Base-by-base conservation (phyloP, 164 flowering plant species). In the Akebia trifoliata region DNA sequence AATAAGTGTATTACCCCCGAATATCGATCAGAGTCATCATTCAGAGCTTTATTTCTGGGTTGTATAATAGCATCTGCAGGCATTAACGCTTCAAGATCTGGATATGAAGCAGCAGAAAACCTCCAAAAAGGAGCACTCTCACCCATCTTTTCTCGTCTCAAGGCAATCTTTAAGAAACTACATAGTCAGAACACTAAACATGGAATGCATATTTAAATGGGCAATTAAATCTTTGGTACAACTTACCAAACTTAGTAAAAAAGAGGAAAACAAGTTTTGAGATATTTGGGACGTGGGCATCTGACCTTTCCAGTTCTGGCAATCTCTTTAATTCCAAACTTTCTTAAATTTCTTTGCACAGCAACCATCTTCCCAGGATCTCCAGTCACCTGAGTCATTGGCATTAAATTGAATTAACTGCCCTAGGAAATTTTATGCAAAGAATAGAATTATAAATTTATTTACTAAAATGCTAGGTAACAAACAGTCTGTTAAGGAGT, bases 311-410 rank as follows among this genome's bases (percentile, higher is more conserved):
- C 97, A 57, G 99, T 94, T 76, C 95, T 79, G 15, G 96, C 93
- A 57, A 90, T 70, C 72, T 94, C 91, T 69, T 61, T 84, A 63
- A 94, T 82, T 32, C 97, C 96, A 73, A 87, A 90, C 74, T 90
- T 94, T 35, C 70, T 70, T 24, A 94, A 69, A 60, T 86, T 88
- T 65, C 87, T 82, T 53, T 72, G 76, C 8, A 88, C 76, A 50
- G 97, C 93, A 64, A 61, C 87, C 74, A 90, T 79, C 77, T 94
- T 94, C 31, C 99, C 99, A n/a, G 99, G 99, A 72, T 94, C 99
- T 66, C 99, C 99, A 60, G 99, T 94, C 30, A 94, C 93, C 99
- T 94, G 57, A 48, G 51, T 39, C 49, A 48, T 54, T 30, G 26
- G 39, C 32, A 65, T 26, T 5, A 22, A 47, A 60, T 15, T 10